phyloP scores from a whole-genome alignment of 192 early-diverging fungal species.

The Mortierella alpina region DNA sequence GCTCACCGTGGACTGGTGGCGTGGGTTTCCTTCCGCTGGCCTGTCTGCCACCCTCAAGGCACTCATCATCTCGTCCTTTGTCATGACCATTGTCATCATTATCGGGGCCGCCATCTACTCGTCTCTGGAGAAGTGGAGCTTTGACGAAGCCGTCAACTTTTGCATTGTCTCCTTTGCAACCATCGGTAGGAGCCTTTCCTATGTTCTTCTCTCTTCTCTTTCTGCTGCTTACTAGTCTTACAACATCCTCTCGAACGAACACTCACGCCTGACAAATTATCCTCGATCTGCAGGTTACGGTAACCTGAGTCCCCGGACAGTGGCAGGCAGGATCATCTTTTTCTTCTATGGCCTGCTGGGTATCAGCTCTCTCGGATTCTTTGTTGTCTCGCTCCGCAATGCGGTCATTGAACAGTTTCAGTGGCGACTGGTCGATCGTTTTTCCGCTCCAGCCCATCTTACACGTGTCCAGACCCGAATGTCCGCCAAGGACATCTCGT shows the following conservation, averaged over 20 bases:
- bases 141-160: slow-evolving; percentile 54
- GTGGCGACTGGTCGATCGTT: slow-evolving; percentile 41
- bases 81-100: slow-evolving; percentile 52
- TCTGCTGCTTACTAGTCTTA: background rate
- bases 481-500: slow-evolving; percentile 50
- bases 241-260: background rate
- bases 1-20: slow-evolving; percentile 47
- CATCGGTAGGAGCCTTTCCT: slow-evolving; percentile 24
- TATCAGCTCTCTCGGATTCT: slow-evolving; percentile 47
- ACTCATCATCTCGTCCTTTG: slow-evolving; percentile 50
- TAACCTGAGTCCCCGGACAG: slow-evolving; percentile 36
- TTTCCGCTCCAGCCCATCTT: slow-evolving; percentile 42
- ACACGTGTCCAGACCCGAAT: slow-evolving; percentile 52
- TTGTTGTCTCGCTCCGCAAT: slow-evolving; percentile 50
- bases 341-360: slow-evolving; percentile 42
- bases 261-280: background rate
- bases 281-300: slow-evolving; percentile 24
- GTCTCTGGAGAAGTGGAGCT: slow-evolving; percentile 27
- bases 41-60: slow-evolving; percentile 47
- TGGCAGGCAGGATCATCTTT: slow-evolving; percentile 28
- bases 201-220: background rate
- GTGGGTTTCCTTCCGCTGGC: slow-evolving; percentile 41
- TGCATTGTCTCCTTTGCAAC: slow-evolving; percentile 55
- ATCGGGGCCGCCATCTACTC: slow-evolving; percentile 48
- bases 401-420: slow-evolving; percentile 53